Base-by-base conservation (phyloP, 768 basidiomycete genomes). In the Rhodotorula sphaerocarpa region DNA sequence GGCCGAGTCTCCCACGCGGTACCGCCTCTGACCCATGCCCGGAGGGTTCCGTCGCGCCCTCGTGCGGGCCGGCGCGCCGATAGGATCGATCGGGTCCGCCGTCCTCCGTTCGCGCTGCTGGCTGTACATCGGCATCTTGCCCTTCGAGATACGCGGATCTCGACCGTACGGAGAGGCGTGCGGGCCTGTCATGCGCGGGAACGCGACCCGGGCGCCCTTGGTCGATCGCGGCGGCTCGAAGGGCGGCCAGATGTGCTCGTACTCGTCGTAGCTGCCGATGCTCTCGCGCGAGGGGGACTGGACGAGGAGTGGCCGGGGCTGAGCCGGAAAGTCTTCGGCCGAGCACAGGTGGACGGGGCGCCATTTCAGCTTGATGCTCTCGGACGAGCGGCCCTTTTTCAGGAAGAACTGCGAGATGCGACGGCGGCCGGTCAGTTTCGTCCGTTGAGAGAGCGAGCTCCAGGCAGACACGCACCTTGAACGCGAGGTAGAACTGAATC, bases 61-160 rank as follows among this genome's bases (percentile, higher is more conserved):
- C 5, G 58, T 59, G 3, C 54, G 46, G 1, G 63, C 63, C 14
- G 63, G 63, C 39, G 59, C 50, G 10, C 27, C 45, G 56, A 41
- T 25, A 2, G 50, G 47, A 3, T 64, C 63, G 4, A 50, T 45
- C 33, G 59, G 54, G 15, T 51, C 63, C 16, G 63, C 59, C 27
- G 50, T 28, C 20, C 63, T 53, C 3, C 63, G 63, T 7, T 58
- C 50, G 7, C 23, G 50, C 23, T 39, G 50, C 23, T 39, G 14
- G 3, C 23, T 31, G 15, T 23, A 31, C 9, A 3, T 14, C 18
- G 39, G 2, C 44, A 39, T 23, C 62, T 34, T 5, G 5, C 43
- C 23, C 20, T 18, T 1, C 25, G 2, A 9, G 57, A 31, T 5
- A n/a, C 25, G 18, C 34, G 44, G 11, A 44, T 44, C 12, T 36